Conservation (phyloP, 2,329 filamentous ascomycete genomes). For the Emergomyces orientalis region DNA sequence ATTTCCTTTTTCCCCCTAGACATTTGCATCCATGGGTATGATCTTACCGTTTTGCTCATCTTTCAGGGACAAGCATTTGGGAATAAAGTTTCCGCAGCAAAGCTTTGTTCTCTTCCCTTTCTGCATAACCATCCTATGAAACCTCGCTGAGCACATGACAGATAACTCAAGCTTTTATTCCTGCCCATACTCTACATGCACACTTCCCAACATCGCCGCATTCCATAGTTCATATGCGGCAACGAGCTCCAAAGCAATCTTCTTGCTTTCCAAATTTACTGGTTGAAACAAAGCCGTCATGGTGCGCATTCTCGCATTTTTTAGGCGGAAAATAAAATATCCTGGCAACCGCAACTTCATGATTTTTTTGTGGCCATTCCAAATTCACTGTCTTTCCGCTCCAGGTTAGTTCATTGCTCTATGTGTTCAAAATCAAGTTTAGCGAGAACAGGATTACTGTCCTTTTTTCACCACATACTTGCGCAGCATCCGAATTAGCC, state of each 20-base stretch:
- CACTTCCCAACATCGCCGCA: neutral
- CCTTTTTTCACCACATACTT: neutral
- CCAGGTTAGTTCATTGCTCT: neutral
- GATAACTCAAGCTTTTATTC: neutral
- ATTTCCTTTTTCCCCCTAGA: neutral
- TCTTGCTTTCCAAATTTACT: neutral
- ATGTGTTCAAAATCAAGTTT: neutral
- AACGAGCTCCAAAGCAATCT: neutral
- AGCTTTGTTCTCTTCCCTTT: neutral
- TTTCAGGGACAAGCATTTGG: neutral
- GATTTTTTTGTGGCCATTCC: neutral
- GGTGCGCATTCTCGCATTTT: neutral
- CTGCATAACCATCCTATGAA: neutral
- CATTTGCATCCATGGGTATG: neutral
- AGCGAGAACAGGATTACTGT: neutral
- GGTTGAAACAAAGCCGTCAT: neutral
- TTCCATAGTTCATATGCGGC: neutral
- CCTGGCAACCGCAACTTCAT: neutral
- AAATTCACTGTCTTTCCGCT: neutral
- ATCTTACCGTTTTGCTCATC: neutral
- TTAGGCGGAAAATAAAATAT: neutral
- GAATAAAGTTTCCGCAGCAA: neutral
- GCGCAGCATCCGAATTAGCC: neutral
- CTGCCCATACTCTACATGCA: neutral
- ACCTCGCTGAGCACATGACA: neutral